Evolutionary conservation across 2,329 filamentous ascomycete species (phyloP).

Genomic region (Tolypocladium capitatum): DNA sequence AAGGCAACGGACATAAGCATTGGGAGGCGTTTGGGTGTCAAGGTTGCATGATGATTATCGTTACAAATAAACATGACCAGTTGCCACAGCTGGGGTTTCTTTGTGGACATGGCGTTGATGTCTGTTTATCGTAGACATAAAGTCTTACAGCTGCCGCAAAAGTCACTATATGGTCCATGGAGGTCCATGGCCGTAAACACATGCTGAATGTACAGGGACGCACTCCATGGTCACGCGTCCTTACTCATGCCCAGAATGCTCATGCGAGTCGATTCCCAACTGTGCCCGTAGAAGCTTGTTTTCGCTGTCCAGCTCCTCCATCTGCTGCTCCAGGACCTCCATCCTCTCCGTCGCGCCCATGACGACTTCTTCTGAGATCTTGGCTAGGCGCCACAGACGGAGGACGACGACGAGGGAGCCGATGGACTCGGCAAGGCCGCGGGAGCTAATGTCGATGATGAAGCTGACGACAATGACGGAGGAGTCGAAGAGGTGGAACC

Average conservation of each 20-base stretch:
- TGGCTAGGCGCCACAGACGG: conserved; percentile 55
- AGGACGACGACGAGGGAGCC: conserved; percentile 54
- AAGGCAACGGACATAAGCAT: conserved; percentile 22
- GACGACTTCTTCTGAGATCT: conserved; percentile 56
- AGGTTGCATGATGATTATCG: background rate
- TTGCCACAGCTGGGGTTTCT: background rate
- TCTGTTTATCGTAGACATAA: background rate
- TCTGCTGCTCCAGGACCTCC: conserved; percentile 38
- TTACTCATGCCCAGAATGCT: conserved; percentile 7
- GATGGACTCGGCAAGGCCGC: conserved; percentile 48
- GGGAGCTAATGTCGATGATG: conserved; percentile 45
- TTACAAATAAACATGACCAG: background rate
- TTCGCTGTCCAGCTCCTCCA: conserved; percentile 38
- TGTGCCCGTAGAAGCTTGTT: conserved; percentile 17
- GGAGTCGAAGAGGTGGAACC: conserved; percentile 53
- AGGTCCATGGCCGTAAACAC: background rate
- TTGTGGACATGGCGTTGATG: background rate
- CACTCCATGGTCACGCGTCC: background rate
- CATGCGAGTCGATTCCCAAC: conserved; percentile 7
- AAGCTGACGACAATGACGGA: conserved; percentile 49
- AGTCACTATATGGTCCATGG: background rate
- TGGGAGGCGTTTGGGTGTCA: conserved; percentile 19
- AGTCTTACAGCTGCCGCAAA: background rate
- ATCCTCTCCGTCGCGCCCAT: conserved; percentile 49
- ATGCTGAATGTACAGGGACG: background rate